These are phyloP conservation scores for Tuber melanosporum DNA, from an alignment of 495 filamentous ascomycete species.

Conservation along the genomic window DNA sequence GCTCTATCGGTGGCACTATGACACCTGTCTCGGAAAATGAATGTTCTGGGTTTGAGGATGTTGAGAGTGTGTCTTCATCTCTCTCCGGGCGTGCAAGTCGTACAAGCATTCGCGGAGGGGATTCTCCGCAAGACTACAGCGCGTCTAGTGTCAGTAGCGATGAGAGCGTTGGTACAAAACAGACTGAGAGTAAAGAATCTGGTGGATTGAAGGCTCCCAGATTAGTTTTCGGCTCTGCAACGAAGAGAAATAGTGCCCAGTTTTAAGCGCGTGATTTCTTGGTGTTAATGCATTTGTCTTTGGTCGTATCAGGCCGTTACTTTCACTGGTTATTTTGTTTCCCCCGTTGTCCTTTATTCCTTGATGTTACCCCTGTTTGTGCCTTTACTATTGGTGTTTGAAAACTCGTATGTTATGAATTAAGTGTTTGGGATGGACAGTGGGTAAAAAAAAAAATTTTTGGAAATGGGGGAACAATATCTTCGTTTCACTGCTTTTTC, in stretches of 20 bases:
- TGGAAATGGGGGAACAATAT: conserved; percentile 28
- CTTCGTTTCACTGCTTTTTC: conserved; percentile 8
- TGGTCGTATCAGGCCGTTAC: conserved; percentile 13
- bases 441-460: too few relatives aligned
- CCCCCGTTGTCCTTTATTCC: conserved; percentile 23
- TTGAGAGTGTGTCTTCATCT: conserved; percentile 76
- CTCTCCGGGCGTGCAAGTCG: conserved; percentile 71
- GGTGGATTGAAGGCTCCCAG: conserved; percentile 67
- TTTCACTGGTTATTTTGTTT: conserved; percentile 25
- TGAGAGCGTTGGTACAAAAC: conserved; percentile 52
- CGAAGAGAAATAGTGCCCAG: conserved; percentile 79
- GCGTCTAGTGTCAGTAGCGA: conserved; percentile 60
- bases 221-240: conserved; percentile 78
- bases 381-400: conserved; percentile 19
- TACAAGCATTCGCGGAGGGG: conserved; percentile 73
- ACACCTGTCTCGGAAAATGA: conserved; percentile 78
- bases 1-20: conserved; percentile 65
- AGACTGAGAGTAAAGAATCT: conserved; percentile 45
- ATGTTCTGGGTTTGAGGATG: conserved; percentile 74
- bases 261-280: conserved; percentile 43
- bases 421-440: conserved; percentile 15
- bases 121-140: conserved; percentile 54
- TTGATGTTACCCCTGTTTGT: conserved; percentile 17
- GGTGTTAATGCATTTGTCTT: conserved; percentile 8
- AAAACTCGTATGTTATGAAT: conserved; percentile 25